Base-by-base conservation (phyloP, 2,329 filamentous ascomycete species). In the Clathrospora elynae region DNA sequence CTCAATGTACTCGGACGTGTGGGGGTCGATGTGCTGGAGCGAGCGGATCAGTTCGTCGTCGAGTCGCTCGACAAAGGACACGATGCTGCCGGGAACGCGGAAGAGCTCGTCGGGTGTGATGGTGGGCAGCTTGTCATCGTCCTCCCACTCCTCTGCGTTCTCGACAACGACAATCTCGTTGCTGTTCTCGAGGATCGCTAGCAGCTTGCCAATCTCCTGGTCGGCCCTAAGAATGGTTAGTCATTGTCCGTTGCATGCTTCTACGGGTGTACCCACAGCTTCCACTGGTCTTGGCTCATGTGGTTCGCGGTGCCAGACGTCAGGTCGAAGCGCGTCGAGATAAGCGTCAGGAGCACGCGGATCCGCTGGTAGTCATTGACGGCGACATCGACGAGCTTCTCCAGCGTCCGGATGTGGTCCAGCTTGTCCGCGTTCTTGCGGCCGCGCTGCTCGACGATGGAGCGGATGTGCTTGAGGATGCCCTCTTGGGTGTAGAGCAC, bases 1-100 rank as follows among this genome's bases (percentile, higher is more conserved):
- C 70, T 99, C 93, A 51, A 99, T 96, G 69, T 99, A 99, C 75
- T 99, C 93, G 19, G 93, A 93, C 26, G 93, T 99, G 75, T 99
- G 93, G 43, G 93, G 95, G 70, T 99, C 93, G 66, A 99, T 96
- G 73, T 86, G 88, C 74, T 99, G 93, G 37, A 99, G 80, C n/a
- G 93, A 96, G 61, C 93, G 86, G 49, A 89, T 95, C 53, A 99
- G 88, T 76, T 99, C 95, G 66, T 99, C 93, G 64, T 99, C 93
- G 13, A 99, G 82, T 66, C 93, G 83, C 79, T 99, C 93, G 20
- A 95, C 84, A 67, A 92, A 95, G 0, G 93, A 97, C 31, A 96
- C 89, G 49, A 97, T 78, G 76, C 90, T 96, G 67, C 93, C 95
- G 13, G 93, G 89, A 44, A 99, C 83, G 77, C 87, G 91, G 80